These are phyloP conservation scores for Colletotrichum kahawae DNA, from an alignment of 2,329 filamentous ascomycete species.

Conservation along the genomic window DNA sequence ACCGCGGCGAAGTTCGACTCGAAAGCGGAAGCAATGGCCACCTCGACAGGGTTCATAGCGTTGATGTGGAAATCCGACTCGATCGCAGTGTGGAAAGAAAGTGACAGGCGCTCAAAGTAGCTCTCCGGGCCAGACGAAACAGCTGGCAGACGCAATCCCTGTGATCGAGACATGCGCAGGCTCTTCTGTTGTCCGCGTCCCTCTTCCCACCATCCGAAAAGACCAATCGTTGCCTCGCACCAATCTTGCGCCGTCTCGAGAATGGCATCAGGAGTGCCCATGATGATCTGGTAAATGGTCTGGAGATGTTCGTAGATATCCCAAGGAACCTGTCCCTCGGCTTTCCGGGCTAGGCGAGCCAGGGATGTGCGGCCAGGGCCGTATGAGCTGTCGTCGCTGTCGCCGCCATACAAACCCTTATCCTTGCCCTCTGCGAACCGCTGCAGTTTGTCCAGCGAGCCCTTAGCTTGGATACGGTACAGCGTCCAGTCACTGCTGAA, in stretches of 20 bases:
- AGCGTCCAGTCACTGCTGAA: conserved; percentile 81
- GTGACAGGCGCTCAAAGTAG: conserved; percentile 76
- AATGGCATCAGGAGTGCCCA: conserved; percentile 78
- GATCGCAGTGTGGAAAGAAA: conserved; percentile 72
- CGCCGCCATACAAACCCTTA: conserved; percentile 38
- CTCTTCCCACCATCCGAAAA: conserved; percentile 94
- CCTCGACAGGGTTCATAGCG: conserved; percentile 75
- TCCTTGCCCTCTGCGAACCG: conserved; percentile 80
- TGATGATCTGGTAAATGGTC: conserved; percentile 79
- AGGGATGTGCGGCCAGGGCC: conserved; percentile 50
- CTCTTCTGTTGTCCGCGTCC: conserved; percentile 57
- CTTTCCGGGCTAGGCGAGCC: conserved; percentile 74
- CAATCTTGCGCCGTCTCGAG: conserved; percentile 83
- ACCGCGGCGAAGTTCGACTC: conserved; percentile 82
- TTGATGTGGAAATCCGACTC: conserved; percentile 79
- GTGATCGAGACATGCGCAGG: conserved; percentile 44
- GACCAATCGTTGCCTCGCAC: conserved; percentile 84
- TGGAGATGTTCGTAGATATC: conserved; percentile 86
- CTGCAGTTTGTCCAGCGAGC: conserved; percentile 72
- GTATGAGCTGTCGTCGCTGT: conserved; percentile 37
- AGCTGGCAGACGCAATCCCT: conserved; percentile 34
- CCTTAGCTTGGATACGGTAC: conserved; percentile 77
- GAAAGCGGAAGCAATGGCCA: conserved; percentile 81
- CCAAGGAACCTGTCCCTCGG: conserved; percentile 88
- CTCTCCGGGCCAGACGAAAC: conserved; percentile 63